These are phyloP conservation scores for Clarireedia paspali DNA, from an alignment of 2,329 filamentous ascomycete genomes.

Conservation along the genomic window DNA sequence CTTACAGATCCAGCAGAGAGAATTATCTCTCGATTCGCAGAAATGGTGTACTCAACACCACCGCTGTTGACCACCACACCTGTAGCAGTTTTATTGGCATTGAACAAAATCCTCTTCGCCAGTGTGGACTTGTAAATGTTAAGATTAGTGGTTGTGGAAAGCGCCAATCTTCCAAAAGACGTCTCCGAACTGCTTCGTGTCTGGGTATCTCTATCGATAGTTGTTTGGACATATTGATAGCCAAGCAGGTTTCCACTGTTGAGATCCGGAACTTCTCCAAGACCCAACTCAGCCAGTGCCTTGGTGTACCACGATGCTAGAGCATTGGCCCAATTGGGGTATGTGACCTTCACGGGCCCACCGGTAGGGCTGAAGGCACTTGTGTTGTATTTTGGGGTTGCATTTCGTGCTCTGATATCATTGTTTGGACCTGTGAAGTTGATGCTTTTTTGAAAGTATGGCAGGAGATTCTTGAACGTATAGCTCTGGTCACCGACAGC, in stretches of 20 bases:
- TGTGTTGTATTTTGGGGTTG: conserved; percentile 12
- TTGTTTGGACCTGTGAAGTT: conserved; percentile 21
- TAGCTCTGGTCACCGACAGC: conserved; percentile 36
- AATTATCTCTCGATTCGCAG: conserved; percentile 30
- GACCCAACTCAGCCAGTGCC: conserved; percentile 33
- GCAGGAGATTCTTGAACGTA: conserved; percentile 38
- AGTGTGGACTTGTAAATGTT: conserved; percentile 34
- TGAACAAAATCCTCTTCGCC: conserved; percentile 39
- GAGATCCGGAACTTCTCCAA: not conserved
- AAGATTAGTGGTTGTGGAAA: conserved; percentile 22
- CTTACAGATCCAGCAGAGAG: conserved; percentile 36
- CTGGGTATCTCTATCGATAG: not conserved
- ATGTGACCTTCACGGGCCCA: conserved; percentile 35
- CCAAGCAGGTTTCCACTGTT: not conserved
- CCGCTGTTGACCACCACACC: not conserved
- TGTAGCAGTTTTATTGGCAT: conserved; percentile 13
- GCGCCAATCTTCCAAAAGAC: not conserved
- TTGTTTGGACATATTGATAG: not conserved
- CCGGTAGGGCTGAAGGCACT: not conserved
- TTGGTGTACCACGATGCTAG: conserved; percentile 30
- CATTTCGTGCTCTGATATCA: conserved; percentile 23
- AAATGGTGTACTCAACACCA: conserved; percentile 10
- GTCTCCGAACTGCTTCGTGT: not conserved
- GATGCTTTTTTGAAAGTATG: conserved; percentile 35
- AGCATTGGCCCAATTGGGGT: conserved; percentile 32